These are phyloP conservation scores for Morella rubra DNA, from an alignment of 306 rosid species.

Conservation along the genomic window DNA sequence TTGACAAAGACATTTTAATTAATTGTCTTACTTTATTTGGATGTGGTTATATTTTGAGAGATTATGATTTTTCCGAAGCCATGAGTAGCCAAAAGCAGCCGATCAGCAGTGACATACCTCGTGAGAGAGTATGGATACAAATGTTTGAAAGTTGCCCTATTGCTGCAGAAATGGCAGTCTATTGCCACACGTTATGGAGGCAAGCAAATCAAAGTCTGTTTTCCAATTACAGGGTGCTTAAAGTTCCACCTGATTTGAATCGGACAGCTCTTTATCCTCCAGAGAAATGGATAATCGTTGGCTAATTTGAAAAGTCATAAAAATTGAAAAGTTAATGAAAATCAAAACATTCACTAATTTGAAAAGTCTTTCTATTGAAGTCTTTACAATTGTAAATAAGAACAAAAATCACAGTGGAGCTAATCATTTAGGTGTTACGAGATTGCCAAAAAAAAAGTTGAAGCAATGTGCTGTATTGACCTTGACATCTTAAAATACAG, in stretches of 20 bases:
- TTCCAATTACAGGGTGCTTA: conserved; percentile 57
- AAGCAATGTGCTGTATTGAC: no score
- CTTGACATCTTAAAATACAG: no score
- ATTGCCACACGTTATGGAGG: conserved; percentile 47
- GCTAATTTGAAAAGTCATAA: background rate
- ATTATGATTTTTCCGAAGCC: conserved; percentile 50
- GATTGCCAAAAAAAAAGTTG: no score
- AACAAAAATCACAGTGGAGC: no score
- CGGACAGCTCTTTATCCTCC: conserved; percentile 47
- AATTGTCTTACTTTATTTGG: no score
- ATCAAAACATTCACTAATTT: no score
- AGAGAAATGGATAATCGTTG: conserved; percentile 48
- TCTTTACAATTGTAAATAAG: no score
- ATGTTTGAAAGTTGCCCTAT: conserved; percentile 46
- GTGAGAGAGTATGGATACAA: conserved; percentile 34
- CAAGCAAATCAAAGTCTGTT: conserved; percentile 33
- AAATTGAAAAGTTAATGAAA: no score
- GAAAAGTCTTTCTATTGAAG: no score
- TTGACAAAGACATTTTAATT: no score
- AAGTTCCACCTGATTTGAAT: conserved; percentile 57
- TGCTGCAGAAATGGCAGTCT: conserved; percentile 62
- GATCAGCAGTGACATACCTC: conserved; percentile 46
- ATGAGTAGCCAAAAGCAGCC: conserved; percentile 57
- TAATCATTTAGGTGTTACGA: no score
- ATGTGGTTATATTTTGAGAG: no score